These are phyloP conservation scores for Meyerozyma sp. DNA, from an alignment of 1,139 yeast genomes.

Conservation along the genomic window DNA sequence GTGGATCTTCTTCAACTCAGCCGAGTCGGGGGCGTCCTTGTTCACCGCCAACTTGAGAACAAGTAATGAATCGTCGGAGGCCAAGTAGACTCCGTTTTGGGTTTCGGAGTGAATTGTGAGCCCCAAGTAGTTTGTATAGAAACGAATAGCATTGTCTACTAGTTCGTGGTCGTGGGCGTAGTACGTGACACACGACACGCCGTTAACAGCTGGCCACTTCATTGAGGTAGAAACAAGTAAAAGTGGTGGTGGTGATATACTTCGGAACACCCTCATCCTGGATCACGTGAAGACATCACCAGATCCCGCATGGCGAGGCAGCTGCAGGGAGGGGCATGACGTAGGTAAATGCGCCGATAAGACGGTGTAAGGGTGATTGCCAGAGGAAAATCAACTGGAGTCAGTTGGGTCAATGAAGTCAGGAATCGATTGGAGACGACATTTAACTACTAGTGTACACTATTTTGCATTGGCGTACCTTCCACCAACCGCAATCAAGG, in stretches of 20 bases:
- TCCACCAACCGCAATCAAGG: too few species aligned
- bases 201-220: conserved; percentile 34
- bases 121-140: conserved; percentile 44
- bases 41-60: conserved; percentile 14
- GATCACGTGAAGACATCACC: conserved; percentile 1
- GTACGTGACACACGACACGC: conserved; percentile 42
- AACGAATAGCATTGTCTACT: conserved; percentile 33
- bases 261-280: conserved; percentile 2
- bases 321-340: background rate
- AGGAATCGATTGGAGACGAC: background rate
- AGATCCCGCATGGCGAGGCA: background rate
- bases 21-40: background rate
- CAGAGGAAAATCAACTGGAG: too few species aligned
- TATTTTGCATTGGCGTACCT: too few species aligned
- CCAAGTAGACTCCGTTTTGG: conserved; percentile 21
- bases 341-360: too few species aligned
- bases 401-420: too few species aligned
- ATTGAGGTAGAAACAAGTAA: background rate
- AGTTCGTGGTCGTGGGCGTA: conserved; percentile 34
- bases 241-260: background rate
- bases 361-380: too few species aligned
- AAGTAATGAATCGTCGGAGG: conserved; percentile 26
- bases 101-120: conserved; percentile 27
- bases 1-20: background rate
- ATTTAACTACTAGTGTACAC: too few species aligned